Percentiles rank a stretch among this genome's conserved stretches.
phyloP scores from a whole-genome alignment of 352 stramenopile species.

The Halophytophthora polymorphica region DNA sequence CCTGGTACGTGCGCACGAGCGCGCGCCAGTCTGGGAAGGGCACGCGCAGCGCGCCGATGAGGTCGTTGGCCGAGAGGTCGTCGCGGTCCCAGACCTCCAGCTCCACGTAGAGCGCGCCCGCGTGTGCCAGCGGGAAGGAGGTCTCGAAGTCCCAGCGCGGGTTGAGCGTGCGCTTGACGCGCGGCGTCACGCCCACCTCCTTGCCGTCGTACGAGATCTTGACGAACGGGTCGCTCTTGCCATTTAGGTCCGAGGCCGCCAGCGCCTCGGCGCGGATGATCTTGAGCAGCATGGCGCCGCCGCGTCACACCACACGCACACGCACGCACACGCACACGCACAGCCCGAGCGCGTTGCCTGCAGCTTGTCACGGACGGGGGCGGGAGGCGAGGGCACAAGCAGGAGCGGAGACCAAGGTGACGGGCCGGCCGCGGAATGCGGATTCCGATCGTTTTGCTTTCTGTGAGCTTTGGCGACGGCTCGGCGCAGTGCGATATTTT shows the following conservation, averaged over 20 bases:
- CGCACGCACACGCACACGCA: too few species aligned
- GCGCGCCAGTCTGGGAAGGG: constrained; percentile 67
- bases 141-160: constrained; percentile 72
- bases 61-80: constrained; percentile 62
- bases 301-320: too few species aligned
- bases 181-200: constrained; percentile 64
- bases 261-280: constrained; percentile 77
- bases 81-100: constrained; percentile 78
- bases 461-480: too few species aligned
- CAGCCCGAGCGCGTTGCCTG: too few species aligned
- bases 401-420: too few species aligned
- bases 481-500: too few species aligned
- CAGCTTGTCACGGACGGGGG: too few species aligned
- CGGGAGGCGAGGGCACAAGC: too few species aligned
- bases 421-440: too few species aligned
- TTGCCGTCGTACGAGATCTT: constrained; percentile 71
- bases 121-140: constrained; percentile 51
- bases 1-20: constrained; percentile 42
- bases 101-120: constrained; percentile 57
- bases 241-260: constrained; percentile 51
- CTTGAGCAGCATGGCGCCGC: constrained; percentile 51
- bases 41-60: constrained; percentile 64
- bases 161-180: constrained; percentile 68
- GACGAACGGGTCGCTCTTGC: constrained; percentile 75
- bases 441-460: too few species aligned